These are phyloP conservation scores for Conoideocrella luteorostrata DNA, from an alignment of 2,329 filamentous ascomycete species.

Conservation along the genomic window DNA sequence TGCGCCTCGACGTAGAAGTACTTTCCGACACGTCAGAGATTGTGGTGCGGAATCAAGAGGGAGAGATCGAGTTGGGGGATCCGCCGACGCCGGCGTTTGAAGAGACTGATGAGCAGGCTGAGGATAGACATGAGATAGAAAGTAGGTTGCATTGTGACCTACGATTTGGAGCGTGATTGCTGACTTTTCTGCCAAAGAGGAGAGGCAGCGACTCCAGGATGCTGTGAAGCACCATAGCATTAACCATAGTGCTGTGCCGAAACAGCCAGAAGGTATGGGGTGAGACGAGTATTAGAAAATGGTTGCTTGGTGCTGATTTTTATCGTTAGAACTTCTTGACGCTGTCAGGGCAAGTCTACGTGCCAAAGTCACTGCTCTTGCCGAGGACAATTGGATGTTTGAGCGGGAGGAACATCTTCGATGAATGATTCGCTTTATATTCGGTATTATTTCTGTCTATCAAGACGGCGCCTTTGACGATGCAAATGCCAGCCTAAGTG, in stretches of 20 bases:
- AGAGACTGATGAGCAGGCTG: constrained; percentile 50
- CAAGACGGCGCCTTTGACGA: constrained; percentile 12
- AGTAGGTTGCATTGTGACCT: constrained; percentile 39
- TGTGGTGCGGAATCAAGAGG: constrained; percentile 56
- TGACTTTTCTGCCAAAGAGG: constrained; percentile 33
- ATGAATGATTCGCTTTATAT: constrained; percentile 17
- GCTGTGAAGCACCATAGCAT: constrained; percentile 56
- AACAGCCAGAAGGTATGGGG: constrained; percentile 59
- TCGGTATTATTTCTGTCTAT: constrained; percentile 15
- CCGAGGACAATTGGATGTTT: constrained; percentile 90
- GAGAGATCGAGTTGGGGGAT: constrained; percentile 55
- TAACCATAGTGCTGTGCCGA: constrained; percentile 46
- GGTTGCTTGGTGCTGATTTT: background rate
- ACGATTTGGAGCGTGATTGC: no score
- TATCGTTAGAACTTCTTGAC: constrained; percentile 57
- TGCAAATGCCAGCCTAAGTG: background rate
- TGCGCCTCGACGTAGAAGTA: constrained; percentile 42
- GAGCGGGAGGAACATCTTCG: constrained; percentile 56
- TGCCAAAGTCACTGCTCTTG: constrained; percentile 64
- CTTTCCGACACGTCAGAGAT: constrained; percentile 48
- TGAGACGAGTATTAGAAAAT: background rate
- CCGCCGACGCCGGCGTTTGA: constrained; percentile 47
- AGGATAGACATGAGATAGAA: constrained; percentile 52
- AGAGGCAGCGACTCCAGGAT: constrained; percentile 54
- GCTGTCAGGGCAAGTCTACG: constrained; percentile 63